Evolutionary conservation across 371 early-diverging fungal genomes (phyloP), one percentile per base, ranked within the genome.

Genomic region (Mucor sp.): DNA sequence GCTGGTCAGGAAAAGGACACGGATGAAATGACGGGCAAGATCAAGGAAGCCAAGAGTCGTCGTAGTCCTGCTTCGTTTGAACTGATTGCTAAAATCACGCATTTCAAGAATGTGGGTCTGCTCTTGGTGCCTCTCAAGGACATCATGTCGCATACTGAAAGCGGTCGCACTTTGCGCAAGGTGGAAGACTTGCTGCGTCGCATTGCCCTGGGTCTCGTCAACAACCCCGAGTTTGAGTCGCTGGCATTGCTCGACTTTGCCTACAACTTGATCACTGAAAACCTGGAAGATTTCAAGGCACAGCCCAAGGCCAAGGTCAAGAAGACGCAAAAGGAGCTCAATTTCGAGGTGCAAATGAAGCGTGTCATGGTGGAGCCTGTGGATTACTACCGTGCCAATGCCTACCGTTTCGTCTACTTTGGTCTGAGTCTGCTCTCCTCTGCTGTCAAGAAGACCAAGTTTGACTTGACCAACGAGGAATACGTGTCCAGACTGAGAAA

Each of bases 331-430:
- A 68, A 77, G 65, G 91, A 90, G 61, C 74, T 79, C 62, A 90
- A 91, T 60, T 91, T 78, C 63, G 87, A 86, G 14, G 93, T 94
- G n/a, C 86, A 94, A 68, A 75, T 89, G 41, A 89, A 87, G 59
- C 84, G 93, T 15, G 82, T 84, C 25, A 74, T 76, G 7, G 50
- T 71, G 3, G 78, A 79, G 28, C 69, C 85, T 14, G 77, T 85
- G 28, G 90, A 90, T 55, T 86, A 90, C 59, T 91, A 90, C 74
- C 79, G 85, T 28, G 83, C 83, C 27, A 97, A 99, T 62, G 93
- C 94, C 2, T 89, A 95, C 71, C 83, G 91, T 14, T 96, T 99
- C 76, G 93, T 96, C 48, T 91, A 92, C 63, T 97, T 99, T 86
- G 98, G 98, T 5, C 76, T 98, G 17, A 83, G 86, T 27, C 78